Percentiles rank a stretch among this genome's conserved stretches.
Conservation (phyloP, 139 green algal genomes). For the Asterochloris erici region DNA sequence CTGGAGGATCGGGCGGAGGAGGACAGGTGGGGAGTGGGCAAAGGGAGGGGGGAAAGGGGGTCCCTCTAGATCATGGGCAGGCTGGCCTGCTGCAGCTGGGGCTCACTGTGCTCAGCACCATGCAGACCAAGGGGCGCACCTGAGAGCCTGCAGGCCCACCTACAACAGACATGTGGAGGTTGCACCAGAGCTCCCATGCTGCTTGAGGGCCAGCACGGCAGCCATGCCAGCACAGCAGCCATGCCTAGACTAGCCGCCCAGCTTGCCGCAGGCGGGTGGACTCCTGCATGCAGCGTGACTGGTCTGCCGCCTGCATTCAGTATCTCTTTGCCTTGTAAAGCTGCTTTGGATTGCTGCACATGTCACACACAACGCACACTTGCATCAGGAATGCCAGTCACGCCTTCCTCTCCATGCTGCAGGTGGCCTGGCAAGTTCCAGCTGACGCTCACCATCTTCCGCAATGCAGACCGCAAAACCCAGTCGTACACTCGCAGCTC, state of each 20-base stretch:
- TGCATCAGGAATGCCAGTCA: too few species aligned
- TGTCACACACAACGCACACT: too few species aligned
- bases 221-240: not conserved
- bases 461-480: constrained; percentile 6
- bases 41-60: not conserved
- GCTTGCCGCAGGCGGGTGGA: too few species aligned
- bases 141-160: not conserved
- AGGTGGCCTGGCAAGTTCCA: constrained; percentile 24
- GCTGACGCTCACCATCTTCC: constrained; percentile 30
- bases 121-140: not conserved
- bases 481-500: constrained; percentile 16
- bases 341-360: too few species aligned
- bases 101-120: not conserved
- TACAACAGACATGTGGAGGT: not conserved
- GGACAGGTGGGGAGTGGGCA: not conserved
- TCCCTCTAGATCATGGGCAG: not conserved
- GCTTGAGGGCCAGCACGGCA: not conserved
- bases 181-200: not conserved
- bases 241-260: not conserved
- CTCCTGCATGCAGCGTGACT: too few species aligned
- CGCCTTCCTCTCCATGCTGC: not conserved
- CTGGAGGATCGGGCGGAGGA: constrained; percentile 4
- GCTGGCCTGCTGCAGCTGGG: too few species aligned
- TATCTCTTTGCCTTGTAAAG: too few species aligned
- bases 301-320: too few species aligned